Evolutionary conservation across 192 early-diverging fungal genomes (phyloP).

Genomic region (Chytriomyces sp.): DNA sequence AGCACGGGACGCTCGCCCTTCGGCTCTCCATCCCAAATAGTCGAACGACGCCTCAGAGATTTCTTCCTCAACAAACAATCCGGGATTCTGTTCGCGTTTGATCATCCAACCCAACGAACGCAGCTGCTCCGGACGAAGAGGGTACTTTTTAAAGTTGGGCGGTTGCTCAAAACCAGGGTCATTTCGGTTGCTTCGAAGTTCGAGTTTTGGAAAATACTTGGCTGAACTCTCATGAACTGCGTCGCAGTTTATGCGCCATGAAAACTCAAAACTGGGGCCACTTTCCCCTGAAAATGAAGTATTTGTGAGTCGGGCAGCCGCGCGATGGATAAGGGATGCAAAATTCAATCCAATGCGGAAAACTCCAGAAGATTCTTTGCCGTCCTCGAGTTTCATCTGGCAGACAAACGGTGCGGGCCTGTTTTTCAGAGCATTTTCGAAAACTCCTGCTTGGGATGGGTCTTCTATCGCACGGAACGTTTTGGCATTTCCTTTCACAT

Average conservation of each 20-base stretch:
- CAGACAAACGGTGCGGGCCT: slow-evolving; percentile 47
- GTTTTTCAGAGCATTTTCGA: slow-evolving; percentile 52
- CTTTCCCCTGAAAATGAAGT: slow-evolving; percentile 12
- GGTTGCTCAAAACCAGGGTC: slow-evolving; percentile 47
- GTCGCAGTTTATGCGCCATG: slow-evolving; percentile 44
- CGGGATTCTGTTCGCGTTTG: slow-evolving; percentile 40
- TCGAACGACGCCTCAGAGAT: slow-evolving; percentile 47
- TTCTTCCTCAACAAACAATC: slow-evolving; percentile 49
- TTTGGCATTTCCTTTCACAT: slow-evolving; percentile 27
- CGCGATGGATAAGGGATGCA: slow-evolving; percentile 48
- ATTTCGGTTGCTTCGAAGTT: slow-evolving; percentile 39
- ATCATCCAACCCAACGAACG: slow-evolving; percentile 56
- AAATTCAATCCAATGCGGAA: slow-evolving; percentile 50
- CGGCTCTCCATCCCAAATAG: slow-evolving; percentile 45
- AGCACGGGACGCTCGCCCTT: slow-evolving; percentile 43
- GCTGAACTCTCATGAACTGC: not conserved
- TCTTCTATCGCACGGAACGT: slow-evolving; percentile 45
- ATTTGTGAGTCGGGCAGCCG: slow-evolving; percentile 35
- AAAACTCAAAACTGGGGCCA: slow-evolving; percentile 15
- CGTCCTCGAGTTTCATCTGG: slow-evolving; percentile 30
- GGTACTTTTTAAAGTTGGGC: slow-evolving; percentile 45
- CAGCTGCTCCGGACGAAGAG: slow-evolving; percentile 51
- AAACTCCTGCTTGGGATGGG: slow-evolving; percentile 45
- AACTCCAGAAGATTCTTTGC: slow-evolving; percentile 21
- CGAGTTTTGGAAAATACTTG: slow-evolving; percentile 13